Base-by-base conservation (phyloP, 371 early-diverging fungal genomes). In the Mortierella sp. region DNA sequence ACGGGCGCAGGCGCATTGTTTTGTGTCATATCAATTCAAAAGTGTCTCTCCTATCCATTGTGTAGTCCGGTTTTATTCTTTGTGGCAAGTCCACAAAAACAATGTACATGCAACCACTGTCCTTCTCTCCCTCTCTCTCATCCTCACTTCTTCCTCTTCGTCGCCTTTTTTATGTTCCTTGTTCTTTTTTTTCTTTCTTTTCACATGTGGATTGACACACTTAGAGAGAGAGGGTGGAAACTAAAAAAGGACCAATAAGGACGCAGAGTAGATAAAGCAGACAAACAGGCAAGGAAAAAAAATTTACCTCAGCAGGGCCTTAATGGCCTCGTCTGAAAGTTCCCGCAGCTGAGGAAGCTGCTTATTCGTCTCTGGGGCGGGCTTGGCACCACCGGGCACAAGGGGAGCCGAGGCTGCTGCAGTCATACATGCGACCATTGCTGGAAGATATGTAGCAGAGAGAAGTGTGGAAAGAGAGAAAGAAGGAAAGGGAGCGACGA, bases 261-360 rank as follows among this genome's bases (percentile, higher is more conserved):
- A 49, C 49, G 43, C 68, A 70, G 41, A 41, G 41, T 7, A 41
- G 41, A 7, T 0, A 41, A 41, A 38, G 70, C 41, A 38, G 12
- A 44, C 43, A 54, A 58, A 58, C 27, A 43, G 73, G 32, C 55
- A 48, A 70, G 32, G 29, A 74, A 51, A 48, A 73, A 46, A 48
- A 16, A 38, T 74, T 83, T 80, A 84, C 85, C 85, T 84, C 81
- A 84, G 78, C 76, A 84, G 76, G 72, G 85, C 85, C 76, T 81
- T 84, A 75, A 84, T 84, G 63, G 75, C 85, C 76, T 84, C 85
- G 68, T 84, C 85, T 75, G 85, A 84, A 71, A 84, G 81, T 58
- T 81, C 85, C 51, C 73, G 85, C 78, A 81, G 56, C 75, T 78
- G 81, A 3, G 75, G 74, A 32, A 75, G 65, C 65, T 77, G 80